Evolutionary conservation across 805 yeast genomes (phyloP), one percentile per base, ranked within the genome.

Genomic region (Pichia occidentalis): DNA sequence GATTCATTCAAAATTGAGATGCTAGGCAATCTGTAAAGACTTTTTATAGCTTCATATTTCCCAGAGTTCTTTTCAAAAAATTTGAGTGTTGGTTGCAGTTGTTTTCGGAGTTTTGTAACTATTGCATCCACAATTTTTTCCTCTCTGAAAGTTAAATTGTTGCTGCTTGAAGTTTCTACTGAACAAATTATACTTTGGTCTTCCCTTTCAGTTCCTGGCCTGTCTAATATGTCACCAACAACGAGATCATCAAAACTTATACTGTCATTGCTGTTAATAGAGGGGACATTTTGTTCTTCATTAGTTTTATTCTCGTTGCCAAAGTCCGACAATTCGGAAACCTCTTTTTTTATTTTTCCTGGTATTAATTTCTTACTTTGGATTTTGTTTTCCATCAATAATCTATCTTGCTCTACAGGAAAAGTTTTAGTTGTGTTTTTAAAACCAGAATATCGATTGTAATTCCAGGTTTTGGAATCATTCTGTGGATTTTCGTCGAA

Each of bases 1-100:
- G 45, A 45, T 16, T 37, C 42, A 18, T 45, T 45, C 23, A 56
- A 32, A 22, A 51, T 49, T 0, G 55, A 47, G 5, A 54, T 44
- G 37, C 59, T 54, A 7, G 59, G 60, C 19, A 56, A 44, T 31
- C 48, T 55, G 28, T 53, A 52, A 4, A 54, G 26, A 14, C 23
- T 32, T 36, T 53, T 56, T 19, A 51, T 29, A 5, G 46, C 29
- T 24, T 52, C 50, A 34, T 57, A 58, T 29, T 58, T 54, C 18
- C 39, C 42, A 5, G 53, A 40, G 7, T 47, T 43, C 11, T 43
- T 28, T 16, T 49, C 37, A 24, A 56, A 25, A 7, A 28, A 29
- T n/a, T 39, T 37, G 16, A 56, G 43, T 24, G 48, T 46, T 9
- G 61, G 59, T 19, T 37, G 24, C 4, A 57, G 17, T 10, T 55